Evolutionary conservation across 2,329 filamentous ascomycete genomes (phyloP).

Genomic region (Dactylonectria estremocensis): DNA sequence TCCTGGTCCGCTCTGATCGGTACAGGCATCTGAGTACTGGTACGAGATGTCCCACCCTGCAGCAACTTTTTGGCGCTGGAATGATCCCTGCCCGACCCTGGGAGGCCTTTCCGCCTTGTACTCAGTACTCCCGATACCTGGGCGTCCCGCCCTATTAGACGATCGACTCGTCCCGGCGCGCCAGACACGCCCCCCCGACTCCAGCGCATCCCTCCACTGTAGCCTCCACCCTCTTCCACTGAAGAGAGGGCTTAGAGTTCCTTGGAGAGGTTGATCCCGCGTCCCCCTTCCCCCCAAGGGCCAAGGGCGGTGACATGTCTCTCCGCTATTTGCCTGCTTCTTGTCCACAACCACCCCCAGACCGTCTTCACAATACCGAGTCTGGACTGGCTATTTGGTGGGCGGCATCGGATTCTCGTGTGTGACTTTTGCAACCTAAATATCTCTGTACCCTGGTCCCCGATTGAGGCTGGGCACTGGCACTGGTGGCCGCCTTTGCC

Average conservation of each 20-base stretch:
- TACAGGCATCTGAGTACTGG: conserved; percentile 20
- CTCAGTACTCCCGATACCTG: conserved; percentile 21
- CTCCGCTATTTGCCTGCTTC: conserved; percentile 35
- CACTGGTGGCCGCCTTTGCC: conserved; percentile 27
- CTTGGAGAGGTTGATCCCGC: conserved; percentile 19
- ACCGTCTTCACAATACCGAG: conserved; percentile 37
- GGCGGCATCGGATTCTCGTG: conserved; percentile 35
- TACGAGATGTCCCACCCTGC: conserved; percentile 29
- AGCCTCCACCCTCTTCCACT: conserved; percentile 22
- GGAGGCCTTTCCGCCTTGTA: conserved; percentile 27
- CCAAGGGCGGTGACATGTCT: conserved; percentile 37
- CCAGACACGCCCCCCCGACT: neutral
- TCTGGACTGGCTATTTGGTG: conserved; percentile 36
- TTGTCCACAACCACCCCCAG: conserved; percentile 32
- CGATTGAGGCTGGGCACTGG: conserved; percentile 37
- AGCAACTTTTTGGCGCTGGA: conserved; percentile 3
- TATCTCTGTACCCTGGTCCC: conserved; percentile 34
- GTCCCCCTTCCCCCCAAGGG: conserved; percentile 10
- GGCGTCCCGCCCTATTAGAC: conserved; percentile 5
- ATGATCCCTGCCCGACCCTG: conserved; percentile 7
- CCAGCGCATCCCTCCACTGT: conserved; percentile 21
- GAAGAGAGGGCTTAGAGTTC: conserved; percentile 28
- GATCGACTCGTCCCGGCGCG: conserved; percentile 21
- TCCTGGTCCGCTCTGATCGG: conserved; percentile 23
- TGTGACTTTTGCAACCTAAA: conserved; percentile 36